Conservation (phyloP, 2,329 filamentous ascomycete species). For the Cladobotryum mycophilum region DNA sequence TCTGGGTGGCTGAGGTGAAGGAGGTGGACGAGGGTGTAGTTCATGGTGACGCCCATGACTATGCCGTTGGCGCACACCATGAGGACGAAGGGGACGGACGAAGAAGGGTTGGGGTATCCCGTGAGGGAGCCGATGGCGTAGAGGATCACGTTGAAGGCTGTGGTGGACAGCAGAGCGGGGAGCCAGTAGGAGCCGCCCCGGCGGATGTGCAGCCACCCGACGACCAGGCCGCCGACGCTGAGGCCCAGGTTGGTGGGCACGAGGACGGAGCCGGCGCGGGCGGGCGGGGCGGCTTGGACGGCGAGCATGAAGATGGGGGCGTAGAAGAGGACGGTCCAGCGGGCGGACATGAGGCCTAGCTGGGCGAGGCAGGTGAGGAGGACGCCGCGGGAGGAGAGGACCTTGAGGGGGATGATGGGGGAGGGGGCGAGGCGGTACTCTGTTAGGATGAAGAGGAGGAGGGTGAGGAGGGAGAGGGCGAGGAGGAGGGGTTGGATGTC, state of each 20-base stretch:
- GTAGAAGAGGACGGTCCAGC: conserved; percentile 78
- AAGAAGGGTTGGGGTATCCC: conserved; percentile 35
- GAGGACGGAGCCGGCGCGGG: conserved; percentile 66
- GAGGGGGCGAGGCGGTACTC: conserved; percentile 59
- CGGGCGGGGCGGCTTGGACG: conserved; percentile 62
- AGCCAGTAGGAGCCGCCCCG: conserved; percentile 67
- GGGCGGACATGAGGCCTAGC: conserved; percentile 71
- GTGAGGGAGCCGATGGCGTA: conserved; percentile 45
- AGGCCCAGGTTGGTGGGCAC: conserved; percentile 80
- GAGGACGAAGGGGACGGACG: conserved; percentile 43
- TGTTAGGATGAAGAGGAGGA: conserved; percentile 52
- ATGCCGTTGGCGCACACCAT: conserved; percentile 66
- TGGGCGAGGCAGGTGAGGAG: conserved; percentile 69
- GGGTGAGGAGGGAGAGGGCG: conserved; percentile 45
- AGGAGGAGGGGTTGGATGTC: conserved; percentile 56
- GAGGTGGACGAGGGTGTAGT: conserved; percentile 76
- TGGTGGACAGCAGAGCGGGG: conserved; percentile 53
- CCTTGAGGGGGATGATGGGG: conserved; percentile 66
- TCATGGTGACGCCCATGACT: conserved; percentile 64
- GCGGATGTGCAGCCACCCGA: conserved; percentile 70
- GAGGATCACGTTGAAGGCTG: conserved; percentile 56
- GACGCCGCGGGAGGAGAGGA: conserved; percentile 64
- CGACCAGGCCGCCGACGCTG: conserved; percentile 63
- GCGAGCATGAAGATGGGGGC: conserved; percentile 73
- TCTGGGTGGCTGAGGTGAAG: conserved; percentile 62